Evolutionary conservation across 192 early-diverging fungal species (phyloP), one percentile per base, ranked within the genome.

Genomic region (Backusella westeae): DNA sequence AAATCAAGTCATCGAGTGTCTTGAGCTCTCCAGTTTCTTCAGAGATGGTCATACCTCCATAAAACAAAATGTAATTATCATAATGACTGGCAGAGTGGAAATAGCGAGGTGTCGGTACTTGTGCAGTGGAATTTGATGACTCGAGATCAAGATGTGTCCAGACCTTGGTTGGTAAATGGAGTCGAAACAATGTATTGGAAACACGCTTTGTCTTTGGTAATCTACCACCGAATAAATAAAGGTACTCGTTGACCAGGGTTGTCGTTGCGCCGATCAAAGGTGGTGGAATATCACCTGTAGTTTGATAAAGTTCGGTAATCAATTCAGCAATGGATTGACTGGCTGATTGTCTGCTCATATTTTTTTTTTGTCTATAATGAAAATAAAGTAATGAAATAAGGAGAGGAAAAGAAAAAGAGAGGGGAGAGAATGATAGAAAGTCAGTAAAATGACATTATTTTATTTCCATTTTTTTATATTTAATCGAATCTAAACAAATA

Each of bases 211-310:
- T 88, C 73, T 89, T 87, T 69, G 91, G 84, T 6, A 90, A 81
- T 14, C 93, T 89, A 36, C 93, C 93, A 67, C 90, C 93, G 85
- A 94, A 94, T 52, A 94, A 84, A 71, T 91, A 93, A 1, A 92
- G 72, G 7, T 82, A 77, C n/a, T 88, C 87, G 38, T 85, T 85
- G 12, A 94, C 83, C 34, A 92, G 87, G 23, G 92, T 91, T 52
- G 87, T 86, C 0, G 93, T 90, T 71, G 90, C 89, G 39, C 93
- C 93, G 9, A 94, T 91, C 36, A 94, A 84, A 4, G 91, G 91
- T 21, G 93, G 92, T 10, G 93, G 93, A 56, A 91, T 88, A 52
- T 92, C 91, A 69, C 93, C 93, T 6, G 86, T 90, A 17, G 86
- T 83, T 75, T 82, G 81, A 41, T 80, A 83, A 42, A 79, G 67